These are phyloP conservation scores for Globisporangium abappressorium DNA, from an alignment of 352 stramenopile genomes.

Conservation along the genomic window DNA sequence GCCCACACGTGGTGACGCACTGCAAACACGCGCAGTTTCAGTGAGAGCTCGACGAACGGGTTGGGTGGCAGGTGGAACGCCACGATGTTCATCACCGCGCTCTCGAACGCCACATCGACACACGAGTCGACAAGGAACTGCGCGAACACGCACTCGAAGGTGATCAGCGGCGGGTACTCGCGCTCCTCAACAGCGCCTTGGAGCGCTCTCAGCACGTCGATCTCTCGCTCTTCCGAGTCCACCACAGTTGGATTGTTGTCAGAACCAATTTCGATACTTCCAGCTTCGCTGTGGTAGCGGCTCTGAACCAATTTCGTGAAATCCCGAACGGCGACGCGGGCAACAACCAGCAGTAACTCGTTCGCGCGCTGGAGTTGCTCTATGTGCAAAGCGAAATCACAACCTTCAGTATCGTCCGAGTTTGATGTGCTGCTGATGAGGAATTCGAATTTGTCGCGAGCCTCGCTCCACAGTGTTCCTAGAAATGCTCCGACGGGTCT, in stretches of 20 bases:
- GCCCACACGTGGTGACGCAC: constrained; percentile 31
- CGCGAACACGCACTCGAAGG: constrained; percentile 38
- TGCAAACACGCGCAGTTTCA: constrained; percentile 36
- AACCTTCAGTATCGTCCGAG: neutral
- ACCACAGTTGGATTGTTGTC: neutral
- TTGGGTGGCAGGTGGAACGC: constrained; percentile 40
- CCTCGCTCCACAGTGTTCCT: neutral
- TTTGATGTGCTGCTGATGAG: neutral
- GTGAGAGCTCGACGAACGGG: constrained; percentile 41
- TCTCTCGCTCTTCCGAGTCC: constrained; percentile 1
- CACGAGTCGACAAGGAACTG: constrained; percentile 46
- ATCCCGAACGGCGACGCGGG: constrained; percentile 20
- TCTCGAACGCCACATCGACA: constrained; percentile 48
- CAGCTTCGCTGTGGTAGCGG: neutral
- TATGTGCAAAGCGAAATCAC: constrained; percentile 5
- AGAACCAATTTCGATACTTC: neutral
- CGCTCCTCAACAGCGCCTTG: constrained; percentile 27
- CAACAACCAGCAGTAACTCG: constrained; percentile 24
- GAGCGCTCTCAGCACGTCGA: constrained; percentile 32
- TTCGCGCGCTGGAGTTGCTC: constrained; percentile 20
- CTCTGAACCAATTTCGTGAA: constrained; percentile 11
- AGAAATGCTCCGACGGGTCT: neutral
- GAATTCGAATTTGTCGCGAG: neutral
- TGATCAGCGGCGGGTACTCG: constrained; percentile 35
- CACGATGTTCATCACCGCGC: constrained; percentile 46